Base-by-base conservation (phyloP, 1,284 basidiomycete genomes). In the Malassezia sympodialis region DNA sequence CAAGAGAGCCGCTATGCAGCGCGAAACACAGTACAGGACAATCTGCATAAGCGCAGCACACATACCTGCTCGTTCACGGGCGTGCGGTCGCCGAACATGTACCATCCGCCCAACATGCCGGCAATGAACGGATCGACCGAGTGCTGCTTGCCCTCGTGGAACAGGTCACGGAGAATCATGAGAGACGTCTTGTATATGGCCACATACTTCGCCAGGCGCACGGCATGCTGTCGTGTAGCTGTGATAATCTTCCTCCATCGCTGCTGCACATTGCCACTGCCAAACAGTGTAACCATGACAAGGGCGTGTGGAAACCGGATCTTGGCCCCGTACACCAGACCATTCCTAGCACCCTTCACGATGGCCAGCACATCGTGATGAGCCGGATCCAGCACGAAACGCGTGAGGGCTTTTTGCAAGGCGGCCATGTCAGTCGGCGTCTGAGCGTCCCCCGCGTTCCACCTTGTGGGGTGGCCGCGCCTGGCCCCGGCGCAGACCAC, bases 21-120 rank as follows among this genome's bases (percentile, higher is more conserved):
- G 60, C 10, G 67, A 65, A 11, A 61, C 57, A 28, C 66, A 71
- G 43, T 98, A 99, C 54, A 99, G 83, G 10, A 98, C 94, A 63
- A 98, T 96, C 87, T 93, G 67, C 19, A 46, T 26, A 8, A 19
- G 26, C 6, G 30, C 15, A 10, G 15, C 7, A 14, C 12, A 77
- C 83, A 54, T 63, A 89, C 89, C 82, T 98, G 94, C 75, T 98
- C 93, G 72, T 98, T 98, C 61, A 98, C 87, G n/a, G 93, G 87
- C 53, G 85, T 93, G 54, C 91, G 80, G 58, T 96, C 85, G 8
- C 94, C 89, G 70, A 99, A 99, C 2, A 94, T 87, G 51, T 86
- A 73, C 77, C 90, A 96, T 2, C 94, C 93, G 6, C 90, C 89
- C 42, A 96, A 77, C 28, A 94, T 78, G 15, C 93, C 93, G 21